Evolutionary conservation across 345 rosid species (phyloP), one percentile per base, ranked within the genome.

Genomic region (Eucalyptus globulus): DNA sequence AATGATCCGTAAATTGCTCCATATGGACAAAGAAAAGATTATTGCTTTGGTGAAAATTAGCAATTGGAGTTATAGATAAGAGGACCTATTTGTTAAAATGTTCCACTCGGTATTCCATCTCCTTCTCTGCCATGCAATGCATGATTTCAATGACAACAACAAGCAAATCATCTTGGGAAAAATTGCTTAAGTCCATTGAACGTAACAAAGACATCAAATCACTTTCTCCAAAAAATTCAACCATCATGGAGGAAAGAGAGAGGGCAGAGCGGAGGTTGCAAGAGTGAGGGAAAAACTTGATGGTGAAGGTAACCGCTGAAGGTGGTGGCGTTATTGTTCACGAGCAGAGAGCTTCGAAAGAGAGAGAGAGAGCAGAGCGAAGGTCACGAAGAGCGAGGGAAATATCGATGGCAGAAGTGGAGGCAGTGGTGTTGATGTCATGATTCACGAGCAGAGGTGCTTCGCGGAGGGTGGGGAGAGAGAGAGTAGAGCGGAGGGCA

Each of bases 51-150:
- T 72, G 81, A 19, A 19, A 72, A 5, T 37, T 34, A 72, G 24
- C 29, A 19, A 16, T 11, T 37, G 40, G 80, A 11, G 37, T 29
- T 27, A 22, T 15, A 29, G 31, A 85, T 2, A 49, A 85, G 15
- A 50, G 62, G 12, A 11, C 89, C 90, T 89, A 97, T 99, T 93
- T 95, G 97, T 98, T 97, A 90, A 98, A 98, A 89, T 97, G 92
- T 91, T 98, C 99, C 43, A 98, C 99, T 31, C 96, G 94, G 65
- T 97, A 98, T 76, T 97, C 97, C 99, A 97, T 97, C 95, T 98
- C 99, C 58, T 95, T 92, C 91, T 93, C 95, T 43, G 96, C 99
- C 99, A 97, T 95, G 81, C 81, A 34, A 69, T 17, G 44, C 80
- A 17, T 14, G 40, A 69, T 34, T 34, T 16, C 54, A 51, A 51